Evolutionary conservation across 768 basidiomycete genomes (phyloP), one percentile per base, ranked within the genome.

Genomic region (Cystofilobasidium macerans): DNA sequence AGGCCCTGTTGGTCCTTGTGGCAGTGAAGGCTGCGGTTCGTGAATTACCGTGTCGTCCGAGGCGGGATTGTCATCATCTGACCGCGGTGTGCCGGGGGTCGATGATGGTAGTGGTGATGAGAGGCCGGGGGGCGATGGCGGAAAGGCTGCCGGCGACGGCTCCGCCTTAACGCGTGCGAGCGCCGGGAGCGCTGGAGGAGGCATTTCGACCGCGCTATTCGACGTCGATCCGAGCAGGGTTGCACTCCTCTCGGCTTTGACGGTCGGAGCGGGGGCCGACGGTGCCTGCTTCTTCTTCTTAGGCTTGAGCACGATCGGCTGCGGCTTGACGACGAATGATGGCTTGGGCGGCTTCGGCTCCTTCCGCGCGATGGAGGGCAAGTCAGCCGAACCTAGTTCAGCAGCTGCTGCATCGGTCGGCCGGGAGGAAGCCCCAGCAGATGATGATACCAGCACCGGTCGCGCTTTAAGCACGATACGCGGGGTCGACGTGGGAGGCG

Each of bases 91-190:
- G 24, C 20, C 22, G 56, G 56, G 30, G 7, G 30, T n/a, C 26
- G 56, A 7, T 24, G n/a, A 13, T 40, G 9, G 58, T 33, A 3
- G 56, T 11, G 26, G 42, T 30, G 64, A 38, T 33, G 43, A 9
- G 12, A 33, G 14, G 7, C 51, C 13, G 30, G 26, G 13, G 14
- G 11, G 7, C 9, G 28, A 30, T 6, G 51, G 20, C 28, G 28
- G 3, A 1, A 16, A 30, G 28, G 51, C 28, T 5, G 51, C 8
- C 3, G 51, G 28, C 26, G 28, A 14, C 13, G 51, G 51, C 30
- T 54, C 51, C 13, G 51, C 51, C 13, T 54, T 54, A 30, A 54
- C 51, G 28, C 51, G 51, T 20, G 51, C 51, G 51, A 54, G 16
- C 4, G 51, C 51, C 2, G 51, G 51, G 28, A 54, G 51, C 28